phyloP scores from a whole-genome alignment of 2,329 filamentous ascomycete species.

The Arthrobotrys sinensis region DNA sequence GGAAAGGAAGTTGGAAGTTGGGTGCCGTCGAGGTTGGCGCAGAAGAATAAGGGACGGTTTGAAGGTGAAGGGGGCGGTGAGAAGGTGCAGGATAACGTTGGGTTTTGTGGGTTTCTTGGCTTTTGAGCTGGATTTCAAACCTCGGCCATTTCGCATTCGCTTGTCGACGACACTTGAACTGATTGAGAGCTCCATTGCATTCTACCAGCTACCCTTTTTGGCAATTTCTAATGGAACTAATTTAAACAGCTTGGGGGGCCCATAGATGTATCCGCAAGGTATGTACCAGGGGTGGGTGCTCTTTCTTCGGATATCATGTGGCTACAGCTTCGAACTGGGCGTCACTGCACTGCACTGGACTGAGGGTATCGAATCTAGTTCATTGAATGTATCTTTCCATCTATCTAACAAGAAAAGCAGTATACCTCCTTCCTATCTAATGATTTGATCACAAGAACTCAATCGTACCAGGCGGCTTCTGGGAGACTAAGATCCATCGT shows the following conservation, averaged over 20 bases:
- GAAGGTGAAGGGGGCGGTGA: not conserved
- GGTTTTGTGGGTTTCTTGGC: constrained; percentile 21
- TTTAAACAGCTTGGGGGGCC: not conserved
- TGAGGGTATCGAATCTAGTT: constrained; percentile 14
- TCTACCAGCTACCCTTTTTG: constrained; percentile 15
- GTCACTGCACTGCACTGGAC: not conserved
- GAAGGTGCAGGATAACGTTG: not conserved
- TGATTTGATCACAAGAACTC: constrained; percentile 76
- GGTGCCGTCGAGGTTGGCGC: constrained; percentile 18
- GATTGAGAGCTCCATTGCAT: constrained; percentile 4
- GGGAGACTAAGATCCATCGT: constrained; percentile 70
- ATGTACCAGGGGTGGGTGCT: not conserved
- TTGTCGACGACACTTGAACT: constrained; percentile 14
- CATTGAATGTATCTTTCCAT: constrained; percentile 10
- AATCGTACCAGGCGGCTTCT: constrained; percentile 80
- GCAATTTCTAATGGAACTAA: not conserved
- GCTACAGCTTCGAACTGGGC: not conserved
- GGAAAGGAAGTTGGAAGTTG: not conserved
- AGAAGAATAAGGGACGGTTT: not conserved
- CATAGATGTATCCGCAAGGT: not conserved
- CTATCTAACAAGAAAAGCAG: constrained; percentile 26
- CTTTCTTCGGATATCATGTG: not conserved
- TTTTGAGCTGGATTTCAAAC: constrained; percentile 20
- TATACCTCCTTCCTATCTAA: constrained; percentile 21
- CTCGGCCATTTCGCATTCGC: constrained; percentile 32